Evolutionary conservation across 1,284 basidiomycete species (phyloP).

Genomic region (Kalmanozyma brasiliensis): DNA sequence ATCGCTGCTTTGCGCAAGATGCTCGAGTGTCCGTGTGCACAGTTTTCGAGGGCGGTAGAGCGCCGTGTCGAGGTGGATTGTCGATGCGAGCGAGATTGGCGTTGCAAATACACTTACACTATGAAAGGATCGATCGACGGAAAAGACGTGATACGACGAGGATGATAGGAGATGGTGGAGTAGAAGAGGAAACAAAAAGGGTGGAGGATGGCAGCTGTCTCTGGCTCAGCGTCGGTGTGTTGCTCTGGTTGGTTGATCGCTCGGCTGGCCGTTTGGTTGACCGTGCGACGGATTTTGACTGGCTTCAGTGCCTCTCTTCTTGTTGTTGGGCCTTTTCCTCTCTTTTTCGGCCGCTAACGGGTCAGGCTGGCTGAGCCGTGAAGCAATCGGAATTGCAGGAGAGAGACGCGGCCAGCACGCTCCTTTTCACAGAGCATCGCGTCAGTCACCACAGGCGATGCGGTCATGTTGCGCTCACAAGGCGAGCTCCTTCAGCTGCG

Average conservation of each 20-base stretch:
- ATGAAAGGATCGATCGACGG: conserved; percentile 21
- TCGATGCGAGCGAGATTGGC: too few species aligned
- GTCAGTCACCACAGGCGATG: too few species aligned
- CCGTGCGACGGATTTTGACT: conserved; percentile 25
- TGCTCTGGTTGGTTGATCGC: not conserved
- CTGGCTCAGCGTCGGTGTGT: not conserved
- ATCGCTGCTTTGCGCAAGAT: too few species aligned
- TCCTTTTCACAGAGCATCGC: too few species aligned
- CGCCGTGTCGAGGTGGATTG: not conserved
- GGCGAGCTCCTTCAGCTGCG: too few species aligned
- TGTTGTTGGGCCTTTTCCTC: conserved; percentile 20
- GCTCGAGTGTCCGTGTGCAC: not conserved
- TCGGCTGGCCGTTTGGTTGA: conserved; percentile 16
- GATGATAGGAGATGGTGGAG: conserved; percentile 21
- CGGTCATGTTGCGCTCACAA: too few species aligned
- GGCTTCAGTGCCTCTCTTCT: too few species aligned
- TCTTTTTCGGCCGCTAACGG: conserved; percentile 41
- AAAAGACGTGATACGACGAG: conserved; percentile 17
- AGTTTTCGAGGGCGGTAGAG: not conserved
- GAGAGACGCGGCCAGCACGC: not conserved
- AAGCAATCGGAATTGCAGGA: too few species aligned
- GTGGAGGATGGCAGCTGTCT: conserved; percentile 25
- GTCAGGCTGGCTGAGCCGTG: conserved; percentile 18
- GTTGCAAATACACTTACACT: conserved; percentile 32
- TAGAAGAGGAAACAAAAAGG: conserved; percentile 6